Base-by-base conservation (phyloP, 352 stramenopile genomes). In the Globisporangium solare region DNA sequence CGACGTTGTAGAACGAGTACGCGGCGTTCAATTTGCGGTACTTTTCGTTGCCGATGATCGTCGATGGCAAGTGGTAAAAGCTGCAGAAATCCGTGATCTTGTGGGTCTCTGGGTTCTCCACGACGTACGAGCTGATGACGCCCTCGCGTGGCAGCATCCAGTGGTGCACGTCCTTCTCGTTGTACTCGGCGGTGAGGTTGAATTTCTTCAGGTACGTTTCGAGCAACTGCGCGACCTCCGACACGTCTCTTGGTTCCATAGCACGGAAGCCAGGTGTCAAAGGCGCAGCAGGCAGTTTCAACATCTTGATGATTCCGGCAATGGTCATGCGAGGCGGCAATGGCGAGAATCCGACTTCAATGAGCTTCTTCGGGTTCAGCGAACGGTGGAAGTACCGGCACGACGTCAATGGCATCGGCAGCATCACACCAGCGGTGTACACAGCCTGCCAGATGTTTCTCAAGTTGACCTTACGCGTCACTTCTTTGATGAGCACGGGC, bases 1-100 rank as follows among this genome's bases (percentile, higher is more conserved):
- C 81, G 49, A 89, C 77, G 62, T 99, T 99, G 81, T 99, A 99
- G 64, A 98, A 99, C 54, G 90, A 97, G 74, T 99, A 99, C n/a
- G 93, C 97, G 1, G 97, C 97, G 68, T 91, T 88, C n/a, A 99
- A 83, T 45, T 85, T 97, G 39, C 88, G 82, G 77, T 99, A 89
- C 74, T 98, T 98, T 31, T 84, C 64, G 71, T 99, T 84, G 47
- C 91, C 86, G 35, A 99, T 89, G 57, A 99, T 91, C 0, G 95
- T 97, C 20, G 89, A 98, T 42, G 96, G 95, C 53, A 99, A 68
- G 68, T 99, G 96, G 80, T 99, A 99, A 64, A 98, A 99, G 73
- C 83, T 92, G 51, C 84, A 94, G 45, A 99, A 86, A 71, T 99
- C 95, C 27, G 89, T 98, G 52, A 99, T 64, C 37, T 87, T 73